phyloP scores from a whole-genome alignment of 73 alveolate genomes.

The Symbiodinium pilosum region DNA sequence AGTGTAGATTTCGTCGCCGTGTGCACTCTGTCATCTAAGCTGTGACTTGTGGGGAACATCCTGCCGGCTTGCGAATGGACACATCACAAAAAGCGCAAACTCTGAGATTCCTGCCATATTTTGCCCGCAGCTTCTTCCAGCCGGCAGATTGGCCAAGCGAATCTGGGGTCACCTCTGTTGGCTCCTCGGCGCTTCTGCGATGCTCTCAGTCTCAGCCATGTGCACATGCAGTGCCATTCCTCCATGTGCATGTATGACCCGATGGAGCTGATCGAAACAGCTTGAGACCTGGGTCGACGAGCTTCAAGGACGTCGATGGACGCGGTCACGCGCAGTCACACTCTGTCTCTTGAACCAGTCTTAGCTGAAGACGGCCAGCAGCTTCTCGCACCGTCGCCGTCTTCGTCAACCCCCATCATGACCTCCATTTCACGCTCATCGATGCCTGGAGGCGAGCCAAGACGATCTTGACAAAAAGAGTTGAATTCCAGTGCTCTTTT shows the following conservation, averaged over 20 bases:
- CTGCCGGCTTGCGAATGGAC: neutral
- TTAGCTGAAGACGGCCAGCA: neutral
- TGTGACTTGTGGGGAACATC: neutral
- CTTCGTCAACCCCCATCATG: neutral
- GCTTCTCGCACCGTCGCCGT: neutral
- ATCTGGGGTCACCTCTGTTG: neutral
- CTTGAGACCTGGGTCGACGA: constrained; percentile 38
- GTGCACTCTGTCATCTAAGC: no score
- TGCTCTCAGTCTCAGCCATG: neutral
- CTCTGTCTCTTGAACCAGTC: neutral
- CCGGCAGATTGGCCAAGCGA: constrained; percentile 24
- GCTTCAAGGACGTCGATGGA: neutral
- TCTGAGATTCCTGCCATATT: constrained; percentile 30
- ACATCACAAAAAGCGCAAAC: no score
- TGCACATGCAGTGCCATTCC: no score
- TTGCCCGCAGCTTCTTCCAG: constrained; percentile 85
- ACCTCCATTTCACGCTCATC: neutral
- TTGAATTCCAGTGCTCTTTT: neutral
- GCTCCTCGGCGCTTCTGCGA: neutral
- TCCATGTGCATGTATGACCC: constrained; percentile 37
- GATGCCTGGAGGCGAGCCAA: neutral
- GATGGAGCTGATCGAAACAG: constrained; percentile 65
- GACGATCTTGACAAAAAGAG: no score
- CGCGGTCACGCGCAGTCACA: neutral
- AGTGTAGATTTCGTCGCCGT: no score